Conservation (phyloP, 208 protist species). For the Naegleria gruberi region DNA sequence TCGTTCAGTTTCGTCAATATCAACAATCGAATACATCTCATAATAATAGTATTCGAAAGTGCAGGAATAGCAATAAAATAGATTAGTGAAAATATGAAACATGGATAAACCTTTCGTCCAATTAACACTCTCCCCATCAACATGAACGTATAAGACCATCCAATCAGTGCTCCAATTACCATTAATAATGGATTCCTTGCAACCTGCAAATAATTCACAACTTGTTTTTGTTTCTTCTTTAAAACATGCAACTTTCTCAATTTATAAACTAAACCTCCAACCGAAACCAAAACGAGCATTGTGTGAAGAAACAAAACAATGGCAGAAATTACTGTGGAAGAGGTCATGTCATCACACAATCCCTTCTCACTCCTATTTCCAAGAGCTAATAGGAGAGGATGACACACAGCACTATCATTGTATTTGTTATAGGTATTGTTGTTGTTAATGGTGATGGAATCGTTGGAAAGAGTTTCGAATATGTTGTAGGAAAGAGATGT, state of each 20-base stretch:
- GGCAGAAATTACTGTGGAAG: neutral
- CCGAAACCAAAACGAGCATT: neutral
- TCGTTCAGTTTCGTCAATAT: neutral
- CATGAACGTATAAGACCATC: neutral
- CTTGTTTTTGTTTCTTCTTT: neutral
- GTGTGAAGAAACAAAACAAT: neutral
- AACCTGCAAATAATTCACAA: neutral
- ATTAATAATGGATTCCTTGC: neutral
- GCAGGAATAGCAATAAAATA: neutral
- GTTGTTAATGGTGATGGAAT: too few species aligned
- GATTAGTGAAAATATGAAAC: neutral
- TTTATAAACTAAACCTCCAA: neutral
- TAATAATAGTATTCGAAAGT: neutral
- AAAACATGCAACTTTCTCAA: neutral
- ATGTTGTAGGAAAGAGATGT: too few species aligned
- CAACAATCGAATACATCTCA: neutral
- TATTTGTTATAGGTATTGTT: too few species aligned
- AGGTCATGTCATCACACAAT: neutral
- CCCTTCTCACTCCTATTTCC: neutral
- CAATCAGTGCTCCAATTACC: neutral
- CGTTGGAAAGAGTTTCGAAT: too few species aligned
- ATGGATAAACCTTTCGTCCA: neutral
- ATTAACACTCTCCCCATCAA: neutral
- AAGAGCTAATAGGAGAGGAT: neutral
- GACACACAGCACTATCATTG: neutral